Percentiles rank a stretch among this genome's conserved stretches.
Evolutionary conservation across 768 basidiomycete genomes (phyloP).

Genomic region (Termitomyces sp.): DNA sequence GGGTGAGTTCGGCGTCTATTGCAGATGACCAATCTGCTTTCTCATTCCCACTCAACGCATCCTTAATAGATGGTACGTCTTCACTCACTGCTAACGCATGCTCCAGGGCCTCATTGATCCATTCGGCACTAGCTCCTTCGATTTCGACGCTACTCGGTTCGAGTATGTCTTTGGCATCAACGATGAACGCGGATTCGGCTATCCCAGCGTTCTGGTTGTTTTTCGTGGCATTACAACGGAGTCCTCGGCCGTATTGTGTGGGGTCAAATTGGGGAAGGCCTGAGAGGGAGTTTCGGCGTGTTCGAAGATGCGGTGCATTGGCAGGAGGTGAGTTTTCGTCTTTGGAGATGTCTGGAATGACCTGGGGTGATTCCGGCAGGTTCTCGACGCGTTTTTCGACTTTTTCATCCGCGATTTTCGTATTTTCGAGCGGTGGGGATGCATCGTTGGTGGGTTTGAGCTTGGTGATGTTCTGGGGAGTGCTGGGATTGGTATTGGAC

Average conservation of each 20-base stretch:
- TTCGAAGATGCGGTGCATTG: not conserved
- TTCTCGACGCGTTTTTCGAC: not conserved
- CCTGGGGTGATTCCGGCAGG: not conserved
- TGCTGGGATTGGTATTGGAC: not conserved
- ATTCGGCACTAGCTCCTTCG: not conserved
- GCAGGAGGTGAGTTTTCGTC: not conserved
- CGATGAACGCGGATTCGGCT: not conserved
- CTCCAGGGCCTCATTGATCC: not conserved
- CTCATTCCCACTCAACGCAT: constrained; percentile 14
- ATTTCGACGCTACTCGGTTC: not conserved
- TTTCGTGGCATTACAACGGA: not conserved
- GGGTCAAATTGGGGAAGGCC: constrained; percentile 4
- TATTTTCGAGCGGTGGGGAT: not conserved
- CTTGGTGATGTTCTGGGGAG: not conserved
- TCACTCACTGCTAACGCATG: constrained; percentile 2
- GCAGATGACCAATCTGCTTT: constrained; percentile 14
- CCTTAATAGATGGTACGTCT: constrained; percentile 11
- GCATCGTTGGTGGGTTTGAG: not conserved
- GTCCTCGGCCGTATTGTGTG: not conserved
- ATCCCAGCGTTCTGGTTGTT: not conserved
- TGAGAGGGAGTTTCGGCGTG: not conserved
- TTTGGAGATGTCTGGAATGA: not conserved
- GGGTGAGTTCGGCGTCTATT: constrained; percentile 15
- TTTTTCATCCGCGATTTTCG: not conserved
- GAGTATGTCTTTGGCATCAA: not conserved